Percentiles rank a stretch among this genome's conserved stretches.
These are phyloP conservation scores for Carex cristatella DNA, from an alignment of 176 grass and related monocot genomes.

Conservation along the genomic window DNA sequence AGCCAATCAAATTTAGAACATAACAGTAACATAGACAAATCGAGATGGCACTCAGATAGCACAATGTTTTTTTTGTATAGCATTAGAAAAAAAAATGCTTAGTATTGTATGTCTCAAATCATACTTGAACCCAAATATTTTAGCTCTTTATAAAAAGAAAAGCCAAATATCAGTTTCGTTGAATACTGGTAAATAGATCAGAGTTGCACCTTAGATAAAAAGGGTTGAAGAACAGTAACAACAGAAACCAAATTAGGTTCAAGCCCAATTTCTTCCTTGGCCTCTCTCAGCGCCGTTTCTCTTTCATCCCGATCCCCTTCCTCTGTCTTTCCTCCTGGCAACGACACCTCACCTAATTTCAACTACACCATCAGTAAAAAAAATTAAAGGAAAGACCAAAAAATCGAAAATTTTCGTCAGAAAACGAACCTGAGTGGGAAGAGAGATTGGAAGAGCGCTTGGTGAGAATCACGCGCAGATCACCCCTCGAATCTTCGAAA, in stretches of 20 bases:
- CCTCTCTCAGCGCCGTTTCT: conserved; percentile 78
- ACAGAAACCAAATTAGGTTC: conserved; percentile 53
- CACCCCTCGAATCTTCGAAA: conserved; percentile 55
- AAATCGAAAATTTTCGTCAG: background rate
- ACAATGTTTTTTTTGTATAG: background rate
- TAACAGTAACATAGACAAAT: background rate
- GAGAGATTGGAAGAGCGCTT: conserved; percentile 75
- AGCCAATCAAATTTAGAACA: background rate
- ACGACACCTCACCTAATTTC: conserved; percentile 68
- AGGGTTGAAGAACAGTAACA: conserved; percentile 75
- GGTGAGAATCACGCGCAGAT: conserved; percentile 74
- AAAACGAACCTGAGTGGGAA: conserved; percentile 51
- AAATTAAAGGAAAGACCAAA: background rate
- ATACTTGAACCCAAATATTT: background rate
- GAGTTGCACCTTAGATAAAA: conserved; percentile 72
- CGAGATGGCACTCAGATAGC: background rate
- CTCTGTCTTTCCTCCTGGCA: conserved; percentile 86
- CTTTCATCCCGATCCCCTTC: conserved; percentile 68
- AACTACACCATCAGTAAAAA: conserved; percentile 11
- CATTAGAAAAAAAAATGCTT: too few relatives aligned
- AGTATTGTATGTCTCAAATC: background rate
- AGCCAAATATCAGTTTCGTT: background rate
- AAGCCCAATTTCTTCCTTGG: conserved; percentile 82
- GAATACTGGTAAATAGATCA: background rate
- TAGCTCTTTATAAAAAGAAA: too few relatives aligned